Percentiles rank a stretch among this genome's conserved stretches.
Conservation (phyloP, 2,329 filamentous ascomycete species). For the Talaromyces sp. region DNA sequence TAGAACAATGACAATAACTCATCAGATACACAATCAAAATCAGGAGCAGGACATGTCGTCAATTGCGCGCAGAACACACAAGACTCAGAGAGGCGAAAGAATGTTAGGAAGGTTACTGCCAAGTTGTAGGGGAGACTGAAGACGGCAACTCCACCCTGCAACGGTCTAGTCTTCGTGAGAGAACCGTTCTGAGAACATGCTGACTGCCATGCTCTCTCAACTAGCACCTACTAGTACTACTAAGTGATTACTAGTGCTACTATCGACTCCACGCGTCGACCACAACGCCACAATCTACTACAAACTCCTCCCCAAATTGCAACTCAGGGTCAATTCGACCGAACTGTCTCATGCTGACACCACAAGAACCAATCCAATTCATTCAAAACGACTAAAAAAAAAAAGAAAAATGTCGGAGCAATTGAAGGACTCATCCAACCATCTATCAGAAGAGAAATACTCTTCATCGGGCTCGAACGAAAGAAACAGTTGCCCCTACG, state of each 20-base stretch:
- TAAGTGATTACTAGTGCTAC: not conserved
- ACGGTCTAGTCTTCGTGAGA: not conserved
- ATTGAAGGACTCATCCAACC: constrained; percentile 19
- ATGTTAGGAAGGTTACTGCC: not conserved
- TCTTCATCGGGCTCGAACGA: constrained; percentile 8
- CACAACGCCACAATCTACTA: not conserved
- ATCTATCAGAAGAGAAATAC: constrained; percentile 1
- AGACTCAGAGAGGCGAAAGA: not conserved
- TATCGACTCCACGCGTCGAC: not conserved
- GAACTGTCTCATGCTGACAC: not conserved
- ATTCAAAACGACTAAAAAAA: not conserved
- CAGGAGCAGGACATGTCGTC: not conserved
- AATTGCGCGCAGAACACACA: not conserved
- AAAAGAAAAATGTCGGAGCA: constrained; percentile 17
- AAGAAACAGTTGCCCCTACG: constrained; percentile 19
- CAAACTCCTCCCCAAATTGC: not conserved
- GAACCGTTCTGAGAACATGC: not conserved
- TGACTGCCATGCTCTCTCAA: not conserved
- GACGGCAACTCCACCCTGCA: not conserved
- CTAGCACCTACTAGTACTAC: too few relatives aligned
- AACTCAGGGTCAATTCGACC: not conserved
- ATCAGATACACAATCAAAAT: not conserved
- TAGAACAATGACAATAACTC: not conserved
- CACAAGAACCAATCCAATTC: not conserved
- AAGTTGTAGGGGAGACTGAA: not conserved